phyloP scores from a whole-genome alignment of 1,139 yeast species.

The Kurtzmaniella quercitrusa region DNA sequence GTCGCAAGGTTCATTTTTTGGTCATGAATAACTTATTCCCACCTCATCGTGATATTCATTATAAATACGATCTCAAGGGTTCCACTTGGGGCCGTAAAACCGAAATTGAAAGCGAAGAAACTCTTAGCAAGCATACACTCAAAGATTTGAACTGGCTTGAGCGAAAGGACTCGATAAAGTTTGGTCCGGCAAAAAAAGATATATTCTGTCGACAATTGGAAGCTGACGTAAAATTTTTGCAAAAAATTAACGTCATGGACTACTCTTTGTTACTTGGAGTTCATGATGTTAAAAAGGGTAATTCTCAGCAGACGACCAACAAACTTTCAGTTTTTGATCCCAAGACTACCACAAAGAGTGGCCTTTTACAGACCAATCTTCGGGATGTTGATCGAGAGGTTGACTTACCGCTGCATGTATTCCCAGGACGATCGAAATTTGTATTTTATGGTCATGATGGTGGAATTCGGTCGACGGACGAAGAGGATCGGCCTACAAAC shows the following conservation, averaged over 20 bases:
- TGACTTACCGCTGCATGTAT: conserved; percentile 45
- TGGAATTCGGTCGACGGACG: conserved; percentile 77
- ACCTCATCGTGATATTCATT: conserved; percentile 83
- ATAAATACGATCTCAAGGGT: conserved; percentile 89
- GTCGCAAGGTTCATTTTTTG: conserved; percentile 83
- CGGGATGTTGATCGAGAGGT: conserved; percentile 35
- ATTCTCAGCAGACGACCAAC: conserved; percentile 22
- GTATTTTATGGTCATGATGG: conserved; percentile 80
- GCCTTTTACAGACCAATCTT: conserved; percentile 47
- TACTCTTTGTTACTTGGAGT: conserved; percentile 86
- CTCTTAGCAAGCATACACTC: conserved; percentile 42
- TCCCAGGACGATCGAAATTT: conserved; percentile 48
- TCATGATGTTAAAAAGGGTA: conserved; percentile 67
- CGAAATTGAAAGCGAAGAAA: conserved; percentile 11
- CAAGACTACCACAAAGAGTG: conserved; percentile 36
- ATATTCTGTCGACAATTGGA: conserved; percentile 66
- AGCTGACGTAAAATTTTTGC: conserved; percentile 68
- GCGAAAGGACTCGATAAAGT: conserved; percentile 52
- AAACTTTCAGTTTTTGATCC: conserved; percentile 49
- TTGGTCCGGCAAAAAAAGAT: conserved; percentile 68
- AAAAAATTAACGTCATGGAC: conserved; percentile 86
- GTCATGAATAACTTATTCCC: conserved; percentile 98
- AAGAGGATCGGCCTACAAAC: conserved; percentile 55
- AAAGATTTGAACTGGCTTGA: conserved; percentile 91
- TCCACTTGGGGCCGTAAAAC: conserved; percentile 76